A percentile compares a stretch with the other conserved stretches of the same genome.
Evolutionary conservation across 192 early-diverging fungal genomes (phyloP).

Genomic region (Diversispora epigaea): DNA sequence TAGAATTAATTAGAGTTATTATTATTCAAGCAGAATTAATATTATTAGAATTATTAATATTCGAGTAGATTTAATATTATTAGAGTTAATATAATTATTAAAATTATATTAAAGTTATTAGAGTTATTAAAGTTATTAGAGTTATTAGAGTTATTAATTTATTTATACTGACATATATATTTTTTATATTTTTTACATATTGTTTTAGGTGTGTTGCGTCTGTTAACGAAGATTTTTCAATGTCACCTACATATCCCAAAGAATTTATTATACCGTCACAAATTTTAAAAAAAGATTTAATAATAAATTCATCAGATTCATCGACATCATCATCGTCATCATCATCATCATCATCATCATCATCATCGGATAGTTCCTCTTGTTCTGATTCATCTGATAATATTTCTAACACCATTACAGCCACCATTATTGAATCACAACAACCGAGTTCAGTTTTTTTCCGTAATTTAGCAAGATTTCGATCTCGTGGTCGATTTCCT

Average conservation of each 20-base stretch:
- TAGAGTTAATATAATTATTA: too few species aligned
- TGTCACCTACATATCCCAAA: conserved; percentile 46
- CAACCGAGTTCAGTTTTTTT: conserved; percentile 26
- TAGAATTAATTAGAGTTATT: too few species aligned
- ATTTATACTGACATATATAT: neutral
- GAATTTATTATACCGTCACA: conserved; percentile 39
- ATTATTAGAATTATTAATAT: neutral
- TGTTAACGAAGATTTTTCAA: conserved; percentile 37
- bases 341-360: neutral
- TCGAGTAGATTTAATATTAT: too few species aligned
- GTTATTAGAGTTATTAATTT: too few species aligned
- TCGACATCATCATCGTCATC: neutral
- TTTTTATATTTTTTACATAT: neutral
- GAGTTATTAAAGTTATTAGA: too few species aligned
- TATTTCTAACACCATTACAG: neutral
- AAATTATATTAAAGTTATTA: too few species aligned
- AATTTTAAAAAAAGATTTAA: conserved; percentile 31
- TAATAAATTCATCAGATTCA: neutral
- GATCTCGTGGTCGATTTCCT: conserved; percentile 41
- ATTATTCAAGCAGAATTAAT: neutral
- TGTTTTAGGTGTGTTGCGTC: conserved; percentile 36
- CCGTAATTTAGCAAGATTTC: conserved; percentile 36
- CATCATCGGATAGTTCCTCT: neutral
- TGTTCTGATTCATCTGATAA: neutral
- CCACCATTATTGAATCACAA: too few species aligned